phyloP scores from a whole-genome alignment of 1,139 yeast species.

The Suhomyces yuchorum region DNA sequence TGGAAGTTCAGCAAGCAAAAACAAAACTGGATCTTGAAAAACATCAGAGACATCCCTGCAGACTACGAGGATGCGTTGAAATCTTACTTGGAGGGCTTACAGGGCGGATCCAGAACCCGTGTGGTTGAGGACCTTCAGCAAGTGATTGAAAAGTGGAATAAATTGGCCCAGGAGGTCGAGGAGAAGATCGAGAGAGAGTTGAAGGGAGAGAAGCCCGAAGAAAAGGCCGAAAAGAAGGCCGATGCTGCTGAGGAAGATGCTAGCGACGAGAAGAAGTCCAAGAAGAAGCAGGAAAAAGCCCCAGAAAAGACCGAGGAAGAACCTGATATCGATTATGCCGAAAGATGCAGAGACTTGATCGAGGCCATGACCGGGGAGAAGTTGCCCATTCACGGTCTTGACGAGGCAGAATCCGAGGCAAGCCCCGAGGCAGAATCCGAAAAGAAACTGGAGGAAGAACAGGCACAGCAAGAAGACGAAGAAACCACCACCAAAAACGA shows the following conservation, averaged over 20 bases:
- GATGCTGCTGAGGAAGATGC: slow-evolving; percentile 19
- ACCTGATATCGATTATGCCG: slow-evolving; percentile 41
- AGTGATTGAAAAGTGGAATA: slow-evolving; percentile 61
- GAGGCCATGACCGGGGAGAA: slow-evolving; percentile 39
- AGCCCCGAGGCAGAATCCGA: not conserved
- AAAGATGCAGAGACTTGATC: slow-evolving; percentile 45
- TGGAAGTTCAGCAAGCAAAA: slow-evolving; percentile 97
- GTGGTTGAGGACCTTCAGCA: slow-evolving; percentile 53
- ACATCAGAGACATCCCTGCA: slow-evolving; percentile 57
- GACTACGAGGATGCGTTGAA: slow-evolving; percentile 58
- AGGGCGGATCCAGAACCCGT: slow-evolving; percentile 71
- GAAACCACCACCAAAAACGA: slow-evolving; percentile 10
- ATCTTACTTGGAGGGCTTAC: slow-evolving; percentile 65
- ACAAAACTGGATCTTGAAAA: slow-evolving; percentile 87
- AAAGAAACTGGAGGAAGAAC: slow-evolving; percentile 8
- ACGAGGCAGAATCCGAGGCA: slow-evolving; percentile 12
- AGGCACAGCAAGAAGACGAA: slow-evolving; percentile 16
- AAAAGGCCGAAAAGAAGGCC: slow-evolving; percentile 17
- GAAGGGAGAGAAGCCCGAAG: slow-evolving; percentile 20
- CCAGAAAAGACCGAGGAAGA: slow-evolving; percentile 14
- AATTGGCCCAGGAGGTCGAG: slow-evolving; percentile 44
- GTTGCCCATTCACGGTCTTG: slow-evolving; percentile 39
- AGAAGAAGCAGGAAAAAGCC: slow-evolving; percentile 13
- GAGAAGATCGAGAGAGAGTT: slow-evolving; percentile 40
- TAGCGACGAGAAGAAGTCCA: slow-evolving; percentile 19